A percentile compares a stretch with the other conserved stretches of the same genome.
These are phyloP conservation scores for Cryphonectria nitschkei DNA, from an alignment of 2,329 filamentous ascomycete genomes.

Conservation along the genomic window DNA sequence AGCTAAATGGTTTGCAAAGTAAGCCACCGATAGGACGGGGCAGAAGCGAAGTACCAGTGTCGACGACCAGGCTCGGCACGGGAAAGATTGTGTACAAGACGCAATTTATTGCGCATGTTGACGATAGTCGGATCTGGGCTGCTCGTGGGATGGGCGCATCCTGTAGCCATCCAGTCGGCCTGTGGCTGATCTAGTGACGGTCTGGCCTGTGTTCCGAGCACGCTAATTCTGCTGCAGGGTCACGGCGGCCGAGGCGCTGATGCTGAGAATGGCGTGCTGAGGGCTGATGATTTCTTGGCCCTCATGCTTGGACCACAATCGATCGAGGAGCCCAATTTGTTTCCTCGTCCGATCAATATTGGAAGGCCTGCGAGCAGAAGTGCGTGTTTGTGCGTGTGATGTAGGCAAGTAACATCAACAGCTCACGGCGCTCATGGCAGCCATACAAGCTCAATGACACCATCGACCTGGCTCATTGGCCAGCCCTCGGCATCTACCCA, in stretches of 20 bases:
- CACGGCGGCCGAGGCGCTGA: background rate
- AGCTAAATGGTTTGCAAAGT: slow-evolving; percentile 7
- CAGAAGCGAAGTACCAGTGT: slow-evolving; percentile 8
- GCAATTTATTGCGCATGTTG: background rate
- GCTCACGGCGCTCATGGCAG: slow-evolving; percentile 40
- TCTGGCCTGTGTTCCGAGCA: background rate
- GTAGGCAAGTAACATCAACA: background rate
- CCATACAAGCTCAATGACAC: slow-evolving; percentile 62
- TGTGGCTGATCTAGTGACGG: background rate
- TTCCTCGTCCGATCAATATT: background rate
- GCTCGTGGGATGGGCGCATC: background rate
- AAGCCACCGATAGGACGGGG: slow-evolving; percentile 1
- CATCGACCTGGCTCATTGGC: slow-evolving; percentile 57
- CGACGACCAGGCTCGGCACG: slow-evolving; percentile 9
- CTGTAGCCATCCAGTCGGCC: background rate
- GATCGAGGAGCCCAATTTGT: background rate
- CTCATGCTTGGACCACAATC: background rate
- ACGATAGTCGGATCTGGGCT: background rate
- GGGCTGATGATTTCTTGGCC: background rate
- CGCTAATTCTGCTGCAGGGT: background rate
- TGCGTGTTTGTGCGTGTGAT: background rate
- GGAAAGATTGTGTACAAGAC: slow-evolving; percentile 7
- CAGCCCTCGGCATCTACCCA: slow-evolving; percentile 53
- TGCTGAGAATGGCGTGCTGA: background rate
- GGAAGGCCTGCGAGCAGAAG: background rate